Evolutionary conservation across 192 early-diverging fungal genomes (phyloP), one percentile per base, ranked within the genome.

Genomic region (Coemansia javaensis): DNA sequence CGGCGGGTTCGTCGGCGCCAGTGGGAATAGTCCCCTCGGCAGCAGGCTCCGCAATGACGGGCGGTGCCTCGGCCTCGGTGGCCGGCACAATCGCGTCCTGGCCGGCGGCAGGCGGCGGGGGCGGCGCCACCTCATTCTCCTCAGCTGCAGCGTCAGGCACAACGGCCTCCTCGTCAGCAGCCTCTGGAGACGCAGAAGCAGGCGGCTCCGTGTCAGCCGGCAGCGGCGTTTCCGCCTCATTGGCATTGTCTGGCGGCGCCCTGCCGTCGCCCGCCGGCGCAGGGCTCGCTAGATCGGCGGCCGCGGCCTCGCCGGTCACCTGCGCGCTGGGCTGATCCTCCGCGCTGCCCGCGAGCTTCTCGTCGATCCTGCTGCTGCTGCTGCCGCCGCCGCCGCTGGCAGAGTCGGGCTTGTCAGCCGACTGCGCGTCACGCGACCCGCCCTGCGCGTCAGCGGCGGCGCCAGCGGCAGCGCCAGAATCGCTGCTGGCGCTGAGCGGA

Each of bases 401-500:
- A 44, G 41, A 44, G n/a, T 30, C 28, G 18, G 38, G 13, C 28
- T 31, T 41, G 9, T 53, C 50, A 35, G 38, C 18, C 8, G 27
- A 37, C 20, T 20, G 38, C 21, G 5, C 23, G 1, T 22, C n/a
- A n/a, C n/a, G 39, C 23, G 20, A 21, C 14, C 10, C 9, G 28
- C 3, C 49, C 3, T 44, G 42, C 27, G 47, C 50, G 25, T 41
- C 33, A 43, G 59, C 10, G 11, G 33, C 25, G 7, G 25, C 25
- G 7, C 4, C 25, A 27, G 32, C n/a, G 30, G 32, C 44, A 40
- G 8, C 37, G 30, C 18, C 44, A 39, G 44, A 24, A 45, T 48
- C 14, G 39, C 18, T 18, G 44, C 58, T 44, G 28, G 40, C 63
- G 22, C 23, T 48, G 44, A 24, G 32, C 28, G 28, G 28, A 1